Base-by-base conservation (phyloP, 2,329 filamentous ascomycete species). In the Cercospora janseana region DNA sequence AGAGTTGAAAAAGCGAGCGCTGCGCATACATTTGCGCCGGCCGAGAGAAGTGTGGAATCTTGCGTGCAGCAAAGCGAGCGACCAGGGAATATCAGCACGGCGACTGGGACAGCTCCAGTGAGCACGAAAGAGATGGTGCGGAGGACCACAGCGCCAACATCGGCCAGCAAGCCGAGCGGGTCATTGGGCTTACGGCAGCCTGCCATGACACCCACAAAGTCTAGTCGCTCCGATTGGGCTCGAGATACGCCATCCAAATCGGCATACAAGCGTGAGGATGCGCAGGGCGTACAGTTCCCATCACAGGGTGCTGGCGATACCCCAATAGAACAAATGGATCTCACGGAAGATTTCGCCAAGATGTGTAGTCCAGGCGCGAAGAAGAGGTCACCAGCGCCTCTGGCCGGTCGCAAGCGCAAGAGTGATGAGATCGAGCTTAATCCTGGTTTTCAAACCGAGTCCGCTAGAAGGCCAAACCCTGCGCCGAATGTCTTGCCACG, bases 121-220 rank as follows among this genome's bases (percentile, higher is more conserved):
- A n/a, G n/a, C n/a, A n/a, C n/a, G n/a, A n/a, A n/a, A n/a, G 61
- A 65, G 29, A 77, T 77, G 75, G 74, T 71, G 43, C 66, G 70
- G 50, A 51, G 75, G 42, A 64, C 72, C 35, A 64, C 66, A 4
- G 72, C 69, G n/a, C 72, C 74, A 26, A 67, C 66, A n/a, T 70
- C 68, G 37, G 57, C 65, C n/a, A 66, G 64, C 28, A 73, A 67
- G 57, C 66, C 70, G 27, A 44, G 40, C 59, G 62, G 51, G 61
- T 71, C 13, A 6, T 24, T 34, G n/a, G 41, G 21, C 12, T 32
- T 20, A 7, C 47, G 44, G 15, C 42, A 28, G 7, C 42, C 16
- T 34, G 45, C 46, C 27, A 35, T 12, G 12, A 58, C 57, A 9
- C 56, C 53, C 9, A 47, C 55, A 6, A 52, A 50, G 42, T 41